Evolutionary conservation across 1,139 yeast genomes (phyloP).

Genomic region (Blastobotrys raffinosifermentans): DNA sequence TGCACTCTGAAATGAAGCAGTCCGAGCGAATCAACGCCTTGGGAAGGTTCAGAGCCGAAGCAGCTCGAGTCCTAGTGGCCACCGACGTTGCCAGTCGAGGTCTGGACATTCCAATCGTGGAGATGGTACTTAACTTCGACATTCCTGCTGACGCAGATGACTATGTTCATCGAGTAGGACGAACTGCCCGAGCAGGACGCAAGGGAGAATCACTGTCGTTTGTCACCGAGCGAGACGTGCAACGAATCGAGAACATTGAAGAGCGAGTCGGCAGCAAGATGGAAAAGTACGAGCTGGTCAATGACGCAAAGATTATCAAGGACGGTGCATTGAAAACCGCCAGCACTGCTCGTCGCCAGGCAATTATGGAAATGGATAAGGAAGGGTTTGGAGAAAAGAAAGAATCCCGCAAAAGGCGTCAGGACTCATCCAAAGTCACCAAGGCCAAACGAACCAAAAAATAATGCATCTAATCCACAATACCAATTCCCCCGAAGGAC

Average conservation of each 20-base stretch:
- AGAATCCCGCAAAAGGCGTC: slow-evolving; percentile 8
- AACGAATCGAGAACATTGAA: slow-evolving; percentile 78
- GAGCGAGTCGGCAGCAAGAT: slow-evolving; percentile 73
- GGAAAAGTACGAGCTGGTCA: slow-evolving; percentile 61
- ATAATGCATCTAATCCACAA: neutral
- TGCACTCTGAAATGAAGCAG: slow-evolving; percentile 95
- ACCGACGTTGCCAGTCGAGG: slow-evolving; percentile 98
- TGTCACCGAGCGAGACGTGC: slow-evolving; percentile 80
- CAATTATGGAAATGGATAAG: slow-evolving; percentile 87
- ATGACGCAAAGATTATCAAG: slow-evolving; percentile 71
- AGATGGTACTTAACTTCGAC: slow-evolving; percentile 83
- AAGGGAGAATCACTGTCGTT: slow-evolving; percentile 64
- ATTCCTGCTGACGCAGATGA: slow-evolving; percentile 96
- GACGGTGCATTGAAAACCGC: slow-evolving; percentile 57
- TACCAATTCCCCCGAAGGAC: neutral
- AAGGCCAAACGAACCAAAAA: neutral
- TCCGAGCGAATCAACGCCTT: slow-evolving; percentile 82
- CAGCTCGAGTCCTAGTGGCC: slow-evolving; percentile 86
- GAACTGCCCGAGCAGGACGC: slow-evolving; percentile 99
- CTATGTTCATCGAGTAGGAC: slow-evolving; percentile 96
- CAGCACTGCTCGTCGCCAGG: slow-evolving; percentile 82
- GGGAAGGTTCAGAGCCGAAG: slow-evolving; percentile 90
- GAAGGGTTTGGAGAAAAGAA: slow-evolving; percentile 77
- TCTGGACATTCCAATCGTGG: slow-evolving; percentile 89
- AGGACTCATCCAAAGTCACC: neutral